phyloP scores from a whole-genome alignment of 768 basidiomycete genomes.

The Leucocoprinus birnbaumii region DNA sequence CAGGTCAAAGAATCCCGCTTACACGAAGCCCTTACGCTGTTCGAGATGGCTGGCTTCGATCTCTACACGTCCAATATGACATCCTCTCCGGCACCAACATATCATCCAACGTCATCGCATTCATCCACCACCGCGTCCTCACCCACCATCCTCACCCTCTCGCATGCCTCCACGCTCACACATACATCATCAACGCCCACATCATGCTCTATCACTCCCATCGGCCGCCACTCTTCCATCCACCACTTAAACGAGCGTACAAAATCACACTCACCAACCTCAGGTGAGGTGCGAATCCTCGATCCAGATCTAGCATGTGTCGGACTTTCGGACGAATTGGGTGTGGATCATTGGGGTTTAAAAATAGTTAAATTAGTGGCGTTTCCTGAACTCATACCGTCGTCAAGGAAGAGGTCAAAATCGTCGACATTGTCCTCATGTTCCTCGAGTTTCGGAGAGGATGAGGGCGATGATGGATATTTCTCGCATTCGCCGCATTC shows the following conservation, averaged over 20 bases:
- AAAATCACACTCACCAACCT: slow-evolving; percentile 52
- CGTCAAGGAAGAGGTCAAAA: slow-evolving; percentile 5
- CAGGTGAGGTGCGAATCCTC: slow-evolving; percentile 59
- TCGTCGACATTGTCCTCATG: slow-evolving; percentile 19
- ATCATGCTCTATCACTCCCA: background rate
- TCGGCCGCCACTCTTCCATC: background rate
- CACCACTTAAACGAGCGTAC: slow-evolving; percentile 15
- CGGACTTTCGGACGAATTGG: slow-evolving; percentile 63
- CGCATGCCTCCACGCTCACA: background rate
- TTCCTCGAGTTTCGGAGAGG: slow-evolving; percentile 13
- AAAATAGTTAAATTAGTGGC: slow-evolving; percentile 79
- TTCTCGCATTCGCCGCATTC: slow-evolving; percentile 56
- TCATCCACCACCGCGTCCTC: slow-evolving; percentile 4
- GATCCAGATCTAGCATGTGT: slow-evolving; percentile 75
- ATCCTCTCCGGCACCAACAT: slow-evolving; percentile 19
- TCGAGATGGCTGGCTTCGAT: slow-evolving; percentile 63
- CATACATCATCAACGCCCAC: background rate
- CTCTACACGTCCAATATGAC: slow-evolving; percentile 50
- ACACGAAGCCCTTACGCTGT: slow-evolving; percentile 58
- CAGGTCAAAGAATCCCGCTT: slow-evolving; percentile 70
- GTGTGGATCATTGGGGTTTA: slow-evolving; percentile 67
- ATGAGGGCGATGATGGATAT: slow-evolving; percentile 53
- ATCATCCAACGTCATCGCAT: background rate
- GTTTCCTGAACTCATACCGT: slow-evolving; percentile 59
- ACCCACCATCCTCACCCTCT: slow-evolving; percentile 3